A percentile compares a stretch with the other conserved stretches of the same genome.
Evolutionary conservation across 257 asterid genomes (phyloP).

Genomic region (Misopates orontium): DNA sequence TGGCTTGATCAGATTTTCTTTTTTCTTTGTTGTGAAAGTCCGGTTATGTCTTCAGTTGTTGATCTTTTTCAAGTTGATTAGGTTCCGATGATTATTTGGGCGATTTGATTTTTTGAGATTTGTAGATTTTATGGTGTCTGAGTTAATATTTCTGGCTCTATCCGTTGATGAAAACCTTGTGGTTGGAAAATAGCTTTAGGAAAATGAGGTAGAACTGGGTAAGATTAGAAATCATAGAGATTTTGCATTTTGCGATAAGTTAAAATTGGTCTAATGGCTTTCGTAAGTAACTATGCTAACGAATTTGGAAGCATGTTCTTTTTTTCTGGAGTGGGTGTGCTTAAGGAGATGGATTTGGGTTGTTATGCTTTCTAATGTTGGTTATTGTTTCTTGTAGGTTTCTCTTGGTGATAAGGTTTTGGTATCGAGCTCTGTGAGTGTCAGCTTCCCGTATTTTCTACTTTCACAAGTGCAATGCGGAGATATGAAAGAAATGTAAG

Average conservation of each 20-base stretch:
- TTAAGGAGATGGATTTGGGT: neutral
- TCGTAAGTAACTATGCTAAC: neutral
- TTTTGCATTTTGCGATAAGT: too few relatives aligned
- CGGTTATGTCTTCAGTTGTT: neutral
- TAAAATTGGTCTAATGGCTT: neutral
- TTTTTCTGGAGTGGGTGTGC: slow-evolving; percentile 3
- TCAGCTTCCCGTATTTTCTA: slow-evolving; percentile 23
- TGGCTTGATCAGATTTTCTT: neutral
- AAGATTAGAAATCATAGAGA: neutral
- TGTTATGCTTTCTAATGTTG: neutral
- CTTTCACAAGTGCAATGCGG: slow-evolving; percentile 37
- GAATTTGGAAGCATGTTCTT: neutral
- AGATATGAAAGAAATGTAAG: slow-evolving; percentile 54
- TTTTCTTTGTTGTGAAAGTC: neutral
- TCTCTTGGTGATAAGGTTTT: slow-evolving; percentile 17
- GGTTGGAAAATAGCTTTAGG: too few relatives aligned
- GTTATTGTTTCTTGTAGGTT: neutral
- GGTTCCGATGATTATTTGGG: too few relatives aligned
- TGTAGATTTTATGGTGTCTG: neutral
- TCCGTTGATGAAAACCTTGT: neutral
- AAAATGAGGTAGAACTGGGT: neutral
- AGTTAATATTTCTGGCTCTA: too few relatives aligned
- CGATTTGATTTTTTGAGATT: neutral
- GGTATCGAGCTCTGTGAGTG: slow-evolving; percentile 19
- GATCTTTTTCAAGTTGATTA: neutral